A percentile compares a stretch with the other conserved stretches of the same genome.
phyloP scores from a whole-genome alignment of 345 rosid species.

The Clausena lansium region DNA sequence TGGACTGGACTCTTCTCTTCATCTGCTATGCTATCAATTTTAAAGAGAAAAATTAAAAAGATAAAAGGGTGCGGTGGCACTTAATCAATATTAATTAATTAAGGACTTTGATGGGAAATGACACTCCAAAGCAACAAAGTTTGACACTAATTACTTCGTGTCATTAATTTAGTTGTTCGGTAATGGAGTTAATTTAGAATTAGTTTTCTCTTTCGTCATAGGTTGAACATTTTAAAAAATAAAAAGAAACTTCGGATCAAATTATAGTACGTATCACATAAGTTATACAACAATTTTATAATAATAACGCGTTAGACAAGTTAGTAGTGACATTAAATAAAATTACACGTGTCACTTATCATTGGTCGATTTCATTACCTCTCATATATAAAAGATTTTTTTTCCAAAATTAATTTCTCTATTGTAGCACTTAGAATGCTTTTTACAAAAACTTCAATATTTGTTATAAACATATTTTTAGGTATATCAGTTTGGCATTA shows the following conservation, averaged over 20 bases:
- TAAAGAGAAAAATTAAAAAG: background rate
- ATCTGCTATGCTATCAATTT: background rate
- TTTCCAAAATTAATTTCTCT: background rate
- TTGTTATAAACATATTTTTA: background rate
- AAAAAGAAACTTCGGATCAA: too few relatives aligned
- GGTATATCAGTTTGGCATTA: too few relatives aligned
- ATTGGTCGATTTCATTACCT: too few relatives aligned
- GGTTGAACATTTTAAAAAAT: too few relatives aligned
- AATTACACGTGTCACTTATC: too few relatives aligned
- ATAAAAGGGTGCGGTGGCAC: background rate
- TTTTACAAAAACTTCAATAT: background rate
- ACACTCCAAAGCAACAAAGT: background rate
- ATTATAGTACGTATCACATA: too few relatives aligned
- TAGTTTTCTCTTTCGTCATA: too few relatives aligned
- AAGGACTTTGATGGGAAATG: slow-evolving; percentile 12
- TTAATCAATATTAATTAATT: background rate
- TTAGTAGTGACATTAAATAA: too few relatives aligned
- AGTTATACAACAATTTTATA: too few relatives aligned
- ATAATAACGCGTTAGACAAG: too few relatives aligned
- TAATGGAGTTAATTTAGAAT: background rate
- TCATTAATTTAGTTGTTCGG: background rate
- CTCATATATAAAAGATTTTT: too few relatives aligned
- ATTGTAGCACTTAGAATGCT: background rate
- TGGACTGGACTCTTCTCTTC: slow-evolving; percentile 1
- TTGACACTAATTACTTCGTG: background rate